Evolutionary conservation across 495 filamentous ascomycete species (phyloP).

Genomic region (Opeltia flavorubescens): DNA sequence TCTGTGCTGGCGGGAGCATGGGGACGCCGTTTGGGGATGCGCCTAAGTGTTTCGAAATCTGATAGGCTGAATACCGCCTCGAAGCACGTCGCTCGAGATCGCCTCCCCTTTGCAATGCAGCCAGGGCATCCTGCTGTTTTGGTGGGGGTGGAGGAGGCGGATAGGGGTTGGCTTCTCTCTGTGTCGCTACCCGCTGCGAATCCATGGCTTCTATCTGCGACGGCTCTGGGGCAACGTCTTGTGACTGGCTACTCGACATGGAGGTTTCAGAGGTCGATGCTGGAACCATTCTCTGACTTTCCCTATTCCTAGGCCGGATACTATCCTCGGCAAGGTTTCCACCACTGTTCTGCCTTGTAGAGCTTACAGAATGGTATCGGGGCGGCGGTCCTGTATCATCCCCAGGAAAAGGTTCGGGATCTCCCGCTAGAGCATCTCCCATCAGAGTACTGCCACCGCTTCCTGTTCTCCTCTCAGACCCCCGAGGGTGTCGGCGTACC

Average conservation of each 20-base stretch:
- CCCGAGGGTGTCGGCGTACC: constrained; percentile 15
- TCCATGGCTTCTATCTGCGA: background rate
- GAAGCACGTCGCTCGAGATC: constrained; percentile 91
- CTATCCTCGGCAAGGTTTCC: background rate
- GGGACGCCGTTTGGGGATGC: constrained; percentile 67
- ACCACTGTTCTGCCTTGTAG: constrained; percentile 10
- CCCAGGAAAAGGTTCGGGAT: constrained; percentile 20
- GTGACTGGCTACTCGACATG: constrained; percentile 52
- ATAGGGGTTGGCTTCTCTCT: constrained; percentile 19
- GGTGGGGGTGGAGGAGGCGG: constrained; percentile 61
- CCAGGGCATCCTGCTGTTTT: constrained; percentile 79
- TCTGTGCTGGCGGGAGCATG: constrained; percentile 67
- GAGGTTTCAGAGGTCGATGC: constrained; percentile 31
- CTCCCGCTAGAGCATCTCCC: constrained; percentile 7
- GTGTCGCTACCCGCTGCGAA: constrained; percentile 22
- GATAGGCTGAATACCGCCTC: constrained; percentile 83
- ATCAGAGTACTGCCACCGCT: constrained; percentile 26
- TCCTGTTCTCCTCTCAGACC: constrained; percentile 31
- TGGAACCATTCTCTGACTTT: constrained; percentile 33
- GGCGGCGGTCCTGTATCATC: constrained; percentile 32
- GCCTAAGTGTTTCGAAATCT: constrained; percentile 86
- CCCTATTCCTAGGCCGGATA: constrained; percentile 25
- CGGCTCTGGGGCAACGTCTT: constrained; percentile 26
- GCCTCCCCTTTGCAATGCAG: constrained; percentile 77
- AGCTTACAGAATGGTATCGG: constrained; percentile 27